Conservation (phyloP, 352 stramenopile genomes). For the Pythium biforme region DNA sequence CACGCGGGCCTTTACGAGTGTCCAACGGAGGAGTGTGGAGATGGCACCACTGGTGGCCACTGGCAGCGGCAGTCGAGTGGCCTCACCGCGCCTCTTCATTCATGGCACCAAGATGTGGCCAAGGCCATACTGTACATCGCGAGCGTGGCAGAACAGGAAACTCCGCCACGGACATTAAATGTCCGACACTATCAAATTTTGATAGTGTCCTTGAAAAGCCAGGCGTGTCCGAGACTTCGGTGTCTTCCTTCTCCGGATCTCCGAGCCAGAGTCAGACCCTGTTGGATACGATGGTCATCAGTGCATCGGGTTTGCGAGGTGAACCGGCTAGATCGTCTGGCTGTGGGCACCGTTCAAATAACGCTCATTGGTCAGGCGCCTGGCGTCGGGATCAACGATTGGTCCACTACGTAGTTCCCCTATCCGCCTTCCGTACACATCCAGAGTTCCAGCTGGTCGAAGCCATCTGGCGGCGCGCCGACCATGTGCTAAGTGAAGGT, state of each 20-base stretch:
- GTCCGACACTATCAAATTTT: no score
- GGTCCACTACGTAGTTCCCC: neutral
- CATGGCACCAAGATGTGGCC: no score
- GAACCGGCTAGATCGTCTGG: neutral
- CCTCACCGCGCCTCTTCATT: no score
- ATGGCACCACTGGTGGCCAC: no score
- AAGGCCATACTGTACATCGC: no score
- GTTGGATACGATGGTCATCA: neutral
- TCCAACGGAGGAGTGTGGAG: no score
- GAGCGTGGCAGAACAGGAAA: no score
- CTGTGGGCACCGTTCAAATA: neutral
- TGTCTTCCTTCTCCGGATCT: neutral
- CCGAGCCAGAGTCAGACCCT: neutral
- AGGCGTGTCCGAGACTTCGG: neutral
- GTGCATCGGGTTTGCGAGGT: neutral
- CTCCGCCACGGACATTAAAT: no score
- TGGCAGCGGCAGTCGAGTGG: no score
- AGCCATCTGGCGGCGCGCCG: neutral
- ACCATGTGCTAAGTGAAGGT: neutral
- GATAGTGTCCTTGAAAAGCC: no score
- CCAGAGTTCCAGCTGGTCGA: slow-evolving; percentile 4
- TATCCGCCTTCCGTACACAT: neutral
- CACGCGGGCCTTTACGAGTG: no score
- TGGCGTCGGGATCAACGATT: neutral
- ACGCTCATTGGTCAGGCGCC: neutral